Evolutionary conservation across 164 flowering plant genomes (phyloP).

Genomic region (Piper longum): DNA sequence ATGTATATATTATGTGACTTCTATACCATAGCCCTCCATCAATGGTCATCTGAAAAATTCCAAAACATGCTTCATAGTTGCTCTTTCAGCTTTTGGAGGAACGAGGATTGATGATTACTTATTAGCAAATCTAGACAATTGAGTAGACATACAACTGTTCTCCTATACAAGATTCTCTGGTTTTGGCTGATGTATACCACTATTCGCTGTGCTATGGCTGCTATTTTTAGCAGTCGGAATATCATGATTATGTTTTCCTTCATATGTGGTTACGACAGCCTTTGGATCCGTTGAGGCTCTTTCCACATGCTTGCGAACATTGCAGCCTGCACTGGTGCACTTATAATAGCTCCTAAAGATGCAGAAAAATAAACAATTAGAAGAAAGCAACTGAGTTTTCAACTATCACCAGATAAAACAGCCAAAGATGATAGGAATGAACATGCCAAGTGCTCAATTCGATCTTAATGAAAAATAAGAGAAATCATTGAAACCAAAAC

Average conservation of each 20-base stretch:
- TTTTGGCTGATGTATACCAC: constrained; percentile 13
- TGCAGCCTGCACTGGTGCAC: constrained; percentile 72
- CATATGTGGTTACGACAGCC: constrained; percentile 85
- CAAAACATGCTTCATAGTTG: constrained; percentile 19
- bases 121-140: constrained; percentile 20
- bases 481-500: no score
- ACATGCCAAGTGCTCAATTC: no score
- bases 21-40: not conserved
- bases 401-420: not conserved
- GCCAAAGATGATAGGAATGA: not conserved
- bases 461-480: no score
- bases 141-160: constrained; percentile 16
- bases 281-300: constrained; percentile 74
- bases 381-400: not conserved
- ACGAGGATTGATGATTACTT: constrained; percentile 31
- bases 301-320: constrained; percentile 90
- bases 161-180: constrained; percentile 15
- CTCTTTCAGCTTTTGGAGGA: constrained; percentile 40
- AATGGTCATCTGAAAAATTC: not conserved
- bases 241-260: constrained; percentile 89
- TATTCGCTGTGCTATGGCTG: constrained; percentile 28
- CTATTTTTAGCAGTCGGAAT: constrained; percentile 54
- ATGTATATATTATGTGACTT: not conserved
- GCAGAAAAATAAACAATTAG: not conserved
- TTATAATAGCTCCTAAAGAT: constrained; percentile 75